Evolutionary conservation across 2,329 filamentous ascomycete genomes (phyloP), one percentile per base, ranked within the genome.

Genomic region (Mycosphaerella sp.): DNA sequence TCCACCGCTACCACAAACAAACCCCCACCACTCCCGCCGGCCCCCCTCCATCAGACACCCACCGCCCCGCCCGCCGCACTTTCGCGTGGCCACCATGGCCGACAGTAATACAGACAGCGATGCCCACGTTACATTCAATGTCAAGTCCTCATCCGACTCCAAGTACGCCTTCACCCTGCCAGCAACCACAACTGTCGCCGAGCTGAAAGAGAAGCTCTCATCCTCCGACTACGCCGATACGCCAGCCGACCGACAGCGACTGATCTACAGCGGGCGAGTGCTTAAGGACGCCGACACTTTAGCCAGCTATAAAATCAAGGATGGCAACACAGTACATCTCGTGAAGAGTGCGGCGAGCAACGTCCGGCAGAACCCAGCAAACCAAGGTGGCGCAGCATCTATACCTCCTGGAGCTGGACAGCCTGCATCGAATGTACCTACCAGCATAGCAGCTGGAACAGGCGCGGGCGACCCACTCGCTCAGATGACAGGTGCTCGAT

Each of bases 271-370:
- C 5, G 93, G 93, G 47, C 85, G 91, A 55, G 91, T 98, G 55
- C 82, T 98, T 74, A 98, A 97, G 76, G 93, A 98, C 69, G 82
- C 86, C 53, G 91, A 98, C 63, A 84, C 86, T 0, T 75, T 98
- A 39, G 82, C 79, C 58, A 81, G 82, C 50, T 94, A 94, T 75
- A 97, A 96, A 77, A 90, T 98, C 71, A 96, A 96, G 77, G 79
- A 88, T 59, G 89, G 90, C 58, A 93, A 97, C 71, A 97, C 91
- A 14, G 83, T 98, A 62, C 93, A 98, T 70, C 80, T 98, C 64
- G 93, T 98, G 64, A 96, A 95, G 77, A 94, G 89, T 67, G 91
- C 93, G 40, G 87, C 87, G 54, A 96, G 90, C 78, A 95, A 94
- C 64, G 78, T 77, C 56, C 76, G 78, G 51, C 78, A 80, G 62